A percentile compares a stretch with the other conserved stretches of the same genome.
Conservation (phyloP, 106 monocot species). For the Phalaenopsis aphrodite region DNA sequence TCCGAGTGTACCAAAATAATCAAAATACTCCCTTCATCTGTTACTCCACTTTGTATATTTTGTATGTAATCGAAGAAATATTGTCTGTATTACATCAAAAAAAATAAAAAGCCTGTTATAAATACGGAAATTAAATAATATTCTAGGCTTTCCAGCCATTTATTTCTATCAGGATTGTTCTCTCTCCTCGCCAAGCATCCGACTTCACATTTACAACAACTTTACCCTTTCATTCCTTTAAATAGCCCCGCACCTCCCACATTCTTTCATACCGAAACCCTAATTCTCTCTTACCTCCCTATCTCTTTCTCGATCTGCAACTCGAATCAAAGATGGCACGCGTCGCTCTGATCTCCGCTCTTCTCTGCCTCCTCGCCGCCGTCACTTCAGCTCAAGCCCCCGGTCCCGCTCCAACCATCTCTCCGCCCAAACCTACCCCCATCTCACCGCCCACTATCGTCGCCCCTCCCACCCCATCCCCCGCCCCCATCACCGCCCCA, state of each 20-base stretch:
- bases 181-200: background rate
- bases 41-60: no score
- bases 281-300: background rate
- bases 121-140: background rate
- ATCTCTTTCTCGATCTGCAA: background rate
- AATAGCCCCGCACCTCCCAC: background rate
- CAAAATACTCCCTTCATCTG: no score
- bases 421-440: background rate
- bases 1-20: no score
- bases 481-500: background rate
- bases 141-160: background rate
- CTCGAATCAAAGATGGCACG: background rate
- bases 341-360: background rate
- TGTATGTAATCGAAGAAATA: no score
- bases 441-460: background rate
- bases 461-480: conserved; percentile 3
- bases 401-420: background rate
- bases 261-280: background rate
- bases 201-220: background rate
- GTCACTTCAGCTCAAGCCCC: background rate
- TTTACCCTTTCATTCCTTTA: background rate
- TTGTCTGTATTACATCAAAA: no score
- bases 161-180: background rate
- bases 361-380: background rate
- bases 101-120: background rate